Evolutionary conservation across 164 flowering plant genomes (phyloP).

Genomic region (Aristolochia fimbriata): DNA sequence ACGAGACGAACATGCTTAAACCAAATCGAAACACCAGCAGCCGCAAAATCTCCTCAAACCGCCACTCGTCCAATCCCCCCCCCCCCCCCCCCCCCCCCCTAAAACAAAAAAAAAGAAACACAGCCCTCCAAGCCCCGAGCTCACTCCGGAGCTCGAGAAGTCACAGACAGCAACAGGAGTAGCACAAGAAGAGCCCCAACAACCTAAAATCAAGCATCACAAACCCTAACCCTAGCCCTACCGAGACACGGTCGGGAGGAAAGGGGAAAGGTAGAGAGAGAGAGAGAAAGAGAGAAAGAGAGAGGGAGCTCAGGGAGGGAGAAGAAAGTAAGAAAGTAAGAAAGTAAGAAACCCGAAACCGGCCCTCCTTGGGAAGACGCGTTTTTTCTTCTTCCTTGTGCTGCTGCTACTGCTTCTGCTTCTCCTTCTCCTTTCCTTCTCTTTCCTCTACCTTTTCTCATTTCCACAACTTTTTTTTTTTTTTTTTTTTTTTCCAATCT

Average conservation of each 20-base stretch:
- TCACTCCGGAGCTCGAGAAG: slow-evolving; percentile 2
- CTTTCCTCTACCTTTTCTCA: neutral
- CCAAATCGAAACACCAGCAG: neutral
- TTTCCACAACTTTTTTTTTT: neutral
- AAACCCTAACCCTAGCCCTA: slow-evolving; percentile 15
- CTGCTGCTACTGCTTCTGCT: too few relatives aligned
- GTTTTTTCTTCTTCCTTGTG: slow-evolving; percentile 1
- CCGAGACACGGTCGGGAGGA: too few relatives aligned
- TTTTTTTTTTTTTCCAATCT: neutral
- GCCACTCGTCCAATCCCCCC: too few relatives aligned
- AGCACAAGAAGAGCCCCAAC: neutral
- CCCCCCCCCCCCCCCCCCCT: too few relatives aligned
- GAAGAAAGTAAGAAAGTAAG: neutral
- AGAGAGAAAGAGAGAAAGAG: neutral
- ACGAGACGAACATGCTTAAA: neutral
- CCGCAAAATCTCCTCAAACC: neutral
- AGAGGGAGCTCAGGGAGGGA: too few relatives aligned
- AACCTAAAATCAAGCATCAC: neutral
- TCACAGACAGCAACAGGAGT: slow-evolving; percentile 1
- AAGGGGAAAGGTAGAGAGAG: slow-evolving; percentile 2
- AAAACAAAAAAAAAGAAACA: too few relatives aligned
- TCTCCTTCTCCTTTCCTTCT: too few relatives aligned
- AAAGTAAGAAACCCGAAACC: neutral
- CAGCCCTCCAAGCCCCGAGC: neutral
- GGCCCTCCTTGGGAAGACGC: slow-evolving; percentile 8